These are phyloP conservation scores for Abrus pulchellus DNA, from an alignment of 306 rosid species.

Conservation along the genomic window DNA sequence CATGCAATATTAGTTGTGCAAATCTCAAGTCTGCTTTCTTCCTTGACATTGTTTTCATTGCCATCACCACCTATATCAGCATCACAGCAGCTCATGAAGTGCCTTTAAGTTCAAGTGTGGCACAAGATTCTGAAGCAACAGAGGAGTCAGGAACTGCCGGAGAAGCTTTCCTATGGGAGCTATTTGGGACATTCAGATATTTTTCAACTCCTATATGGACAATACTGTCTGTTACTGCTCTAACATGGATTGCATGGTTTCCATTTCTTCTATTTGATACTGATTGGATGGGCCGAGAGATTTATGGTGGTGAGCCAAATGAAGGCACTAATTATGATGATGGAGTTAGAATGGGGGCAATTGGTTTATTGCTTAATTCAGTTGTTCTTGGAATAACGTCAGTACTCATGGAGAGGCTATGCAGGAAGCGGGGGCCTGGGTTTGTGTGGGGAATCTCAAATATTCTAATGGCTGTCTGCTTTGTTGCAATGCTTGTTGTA, in stretches of 20 bases:
- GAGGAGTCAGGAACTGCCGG: constrained; percentile 67
- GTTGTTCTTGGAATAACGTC: constrained; percentile 92
- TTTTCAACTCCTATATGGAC: constrained; percentile 78
- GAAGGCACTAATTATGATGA: constrained; percentile 69
- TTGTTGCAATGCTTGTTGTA: constrained; percentile 74
- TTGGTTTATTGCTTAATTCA: constrained; percentile 92
- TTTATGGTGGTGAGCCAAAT: constrained; percentile 95
- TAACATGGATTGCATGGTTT: constrained; percentile 97
- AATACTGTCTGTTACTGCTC: constrained; percentile 78
- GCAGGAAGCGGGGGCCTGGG: constrained; percentile 90
- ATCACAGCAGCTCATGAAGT: constrained; percentile 75
- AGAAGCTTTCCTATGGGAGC: constrained; percentile 94
- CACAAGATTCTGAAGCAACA: constrained; percentile 52
- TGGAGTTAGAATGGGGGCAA: constrained; percentile 96
- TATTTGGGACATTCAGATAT: constrained; percentile 87
- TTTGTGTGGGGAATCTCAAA: constrained; percentile 92
- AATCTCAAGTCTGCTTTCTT: constrained; percentile 96
- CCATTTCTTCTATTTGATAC: constrained; percentile 94
- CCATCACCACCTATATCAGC: constrained; percentile 73
- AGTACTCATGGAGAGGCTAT: constrained; percentile 85
- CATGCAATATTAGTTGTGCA: constrained; percentile 85
- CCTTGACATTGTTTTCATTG: constrained; percentile 71
- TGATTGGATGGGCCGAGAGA: constrained; percentile 99
- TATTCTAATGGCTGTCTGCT: constrained; percentile 85
- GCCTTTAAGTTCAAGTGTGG: constrained; percentile 61